Evolutionary conservation across 352 stramenopile genomes (phyloP), one percentile per base, ranked within the genome.

Genomic region (Thalassiosira hispida): DNA sequence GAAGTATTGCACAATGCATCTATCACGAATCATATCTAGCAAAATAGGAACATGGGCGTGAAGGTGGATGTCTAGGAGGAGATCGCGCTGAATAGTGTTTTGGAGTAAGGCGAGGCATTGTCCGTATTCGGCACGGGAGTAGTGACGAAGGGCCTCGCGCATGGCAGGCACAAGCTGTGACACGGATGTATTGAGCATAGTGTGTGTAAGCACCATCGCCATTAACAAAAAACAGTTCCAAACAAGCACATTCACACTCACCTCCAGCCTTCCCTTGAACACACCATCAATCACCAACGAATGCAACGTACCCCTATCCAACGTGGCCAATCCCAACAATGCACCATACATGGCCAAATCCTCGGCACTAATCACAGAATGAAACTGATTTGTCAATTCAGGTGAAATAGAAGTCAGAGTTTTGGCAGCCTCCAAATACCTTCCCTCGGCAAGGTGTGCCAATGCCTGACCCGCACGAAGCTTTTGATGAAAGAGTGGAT

Each of bases 1-100:
- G 29, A 88, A 83, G 55, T 92, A 93, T 62, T 92, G 81, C 44
- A 85, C 71, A 1, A 93, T 71, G 65, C 82, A 90, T 38, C 70
- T 77, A 64, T 91, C 78, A 38, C 79, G 69, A 25, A 93, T 85
- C 25, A 62, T 73, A 53, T 84, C 52, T 2, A 83, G 38, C 5
- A 92, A 56, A 4, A n/a, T 55, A 4, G 55, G 23, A n/a, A 85
- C 70, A 59, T 85, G 74, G 9, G 69, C 40, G 64, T 85, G 83
- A 6, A 87, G 46, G 68, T 91, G 81, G 27, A 86, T 73, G 46
- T 80, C 61, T 0, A 79, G 4, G 18, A 78, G 56, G 46, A 84
- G 49, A 25, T 86, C 77, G 9, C 51, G 65, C 23, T 56, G 53
- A 18, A 77, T 12, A 0, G 62, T 60, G 8, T 51, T 25, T 70